phyloP scores from a whole-genome alignment of 352 stramenopile genomes.

The Globisporangium barbulae region DNA sequence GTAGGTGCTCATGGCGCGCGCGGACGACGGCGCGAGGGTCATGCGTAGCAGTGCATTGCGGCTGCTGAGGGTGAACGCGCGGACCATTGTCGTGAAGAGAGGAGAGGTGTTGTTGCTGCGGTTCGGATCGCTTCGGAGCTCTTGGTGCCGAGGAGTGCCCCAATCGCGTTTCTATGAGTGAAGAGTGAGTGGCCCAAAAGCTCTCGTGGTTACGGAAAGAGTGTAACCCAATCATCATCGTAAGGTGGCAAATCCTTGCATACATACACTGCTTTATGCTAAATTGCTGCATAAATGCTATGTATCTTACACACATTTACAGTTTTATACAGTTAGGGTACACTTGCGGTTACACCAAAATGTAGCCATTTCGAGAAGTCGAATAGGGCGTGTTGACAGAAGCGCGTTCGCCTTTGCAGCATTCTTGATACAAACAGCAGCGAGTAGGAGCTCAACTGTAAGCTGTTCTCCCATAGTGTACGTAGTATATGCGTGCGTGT shows the following conservation, averaged over 20 bases:
- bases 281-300: too few species aligned
- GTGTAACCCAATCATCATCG: not conserved
- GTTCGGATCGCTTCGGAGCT: not conserved
- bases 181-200: constrained; percentile 2
- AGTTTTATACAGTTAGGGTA: too few species aligned
- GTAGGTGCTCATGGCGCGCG: constrained; percentile 63
- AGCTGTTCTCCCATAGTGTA: too few species aligned
- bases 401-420: too few species aligned
- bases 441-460: too few species aligned
- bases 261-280: not conserved
- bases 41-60: constrained; percentile 11
- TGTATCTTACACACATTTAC: too few species aligned
- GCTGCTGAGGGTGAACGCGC: constrained; percentile 11
- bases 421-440: too few species aligned
- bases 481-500: too few species aligned
- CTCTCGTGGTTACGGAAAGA: not conserved
- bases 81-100: constrained; percentile 11
- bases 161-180: constrained; percentile 8
- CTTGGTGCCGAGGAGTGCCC: not conserved
- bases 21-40: constrained; percentile 8
- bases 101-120: not conserved
- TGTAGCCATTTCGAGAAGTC: too few species aligned
- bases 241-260: not conserved
- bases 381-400: too few species aligned
- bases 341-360: too few species aligned